phyloP scores from a whole-genome alignment of 192 early-diverging fungal genomes.

The Linnemannia zychae region DNA sequence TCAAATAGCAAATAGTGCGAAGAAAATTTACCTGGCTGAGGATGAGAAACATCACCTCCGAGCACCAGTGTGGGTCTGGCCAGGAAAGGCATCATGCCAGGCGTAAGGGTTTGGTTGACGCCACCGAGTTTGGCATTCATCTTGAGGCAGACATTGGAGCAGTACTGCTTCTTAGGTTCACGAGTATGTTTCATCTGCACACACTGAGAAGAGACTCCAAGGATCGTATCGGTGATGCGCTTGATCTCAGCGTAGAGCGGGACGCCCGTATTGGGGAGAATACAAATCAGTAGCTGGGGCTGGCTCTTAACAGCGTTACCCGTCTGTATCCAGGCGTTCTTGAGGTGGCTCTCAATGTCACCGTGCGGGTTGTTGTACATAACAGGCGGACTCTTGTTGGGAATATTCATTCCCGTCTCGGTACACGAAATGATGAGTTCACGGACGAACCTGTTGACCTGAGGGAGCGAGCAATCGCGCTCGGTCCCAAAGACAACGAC shows the following conservation, averaged over 20 bases:
- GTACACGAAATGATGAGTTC: conserved; percentile 78
- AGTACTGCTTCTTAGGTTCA: conserved; percentile 89
- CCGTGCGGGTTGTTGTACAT: conserved; percentile 70
- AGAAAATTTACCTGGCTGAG: conserved; percentile 68
- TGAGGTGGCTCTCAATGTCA: conserved; percentile 78
- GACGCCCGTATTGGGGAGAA: conserved; percentile 86
- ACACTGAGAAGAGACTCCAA: conserved; percentile 95
- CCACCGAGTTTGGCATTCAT: conserved; percentile 96
- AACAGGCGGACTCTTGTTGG: conserved; percentile 62
- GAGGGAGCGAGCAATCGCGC: conserved; percentile 62
- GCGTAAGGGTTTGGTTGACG: conserved; percentile 78
- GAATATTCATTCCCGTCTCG: conserved; percentile 76
- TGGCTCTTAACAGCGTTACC: conserved; percentile 72
- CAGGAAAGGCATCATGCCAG: conserved; percentile 77
- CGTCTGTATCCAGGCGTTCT: conserved; percentile 77
- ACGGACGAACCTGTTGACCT: conserved; percentile 80
- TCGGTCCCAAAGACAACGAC: conserved; percentile 83
- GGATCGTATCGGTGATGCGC: conserved; percentile 88
- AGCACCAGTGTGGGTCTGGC: conserved; percentile 84
- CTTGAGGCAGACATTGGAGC: conserved; percentile 95
- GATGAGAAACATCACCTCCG: conserved; percentile 93
- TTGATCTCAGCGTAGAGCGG: conserved; percentile 91
- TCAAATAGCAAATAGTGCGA: background rate
- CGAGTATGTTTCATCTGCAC: conserved; percentile 87
- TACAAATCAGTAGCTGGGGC: conserved; percentile 89